A percentile compares a stretch with the other conserved stretches of the same genome.
These are phyloP conservation scores for Cercospora brassicicola DNA, from an alignment of 2,329 filamentous ascomycete species.

Conservation along the genomic window DNA sequence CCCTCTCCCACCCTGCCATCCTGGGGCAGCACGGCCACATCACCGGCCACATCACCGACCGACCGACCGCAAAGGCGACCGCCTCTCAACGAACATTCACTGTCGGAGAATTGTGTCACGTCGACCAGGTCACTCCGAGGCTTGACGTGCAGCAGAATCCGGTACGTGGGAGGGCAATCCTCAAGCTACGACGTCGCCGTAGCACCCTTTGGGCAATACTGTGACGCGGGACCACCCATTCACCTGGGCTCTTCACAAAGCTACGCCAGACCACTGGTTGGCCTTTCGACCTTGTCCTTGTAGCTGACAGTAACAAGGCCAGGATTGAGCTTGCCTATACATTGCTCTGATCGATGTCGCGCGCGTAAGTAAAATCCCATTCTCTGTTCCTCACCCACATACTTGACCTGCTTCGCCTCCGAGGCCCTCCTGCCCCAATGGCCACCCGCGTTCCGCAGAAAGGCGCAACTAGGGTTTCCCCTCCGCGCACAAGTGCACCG, in stretches of 20 bases:
- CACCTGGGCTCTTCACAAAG: conserved; percentile 18
- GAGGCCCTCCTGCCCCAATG: conserved; percentile 19
- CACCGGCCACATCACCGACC: background rate
- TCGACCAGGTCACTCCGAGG: conserved; percentile 3
- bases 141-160: conserved; percentile 14
- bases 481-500: conserved; percentile 19
- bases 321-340: conserved; percentile 25
- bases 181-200: conserved; percentile 16
- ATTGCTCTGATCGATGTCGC: conserved; percentile 28
- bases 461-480: conserved; percentile 21
- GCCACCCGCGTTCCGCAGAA: conserved; percentile 23
- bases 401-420: conserved; percentile 6
- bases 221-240: conserved; percentile 16
- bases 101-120: conserved; percentile 14
- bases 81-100: conserved; percentile 3
- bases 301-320: conserved; percentile 26
- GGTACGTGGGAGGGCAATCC: conserved; percentile 9
- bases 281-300: conserved; percentile 28
- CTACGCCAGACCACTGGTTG: conserved; percentile 10
- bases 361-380: conserved; percentile 24
- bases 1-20: background rate
- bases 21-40: conserved; percentile 1
- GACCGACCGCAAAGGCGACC: conserved; percentile 4
- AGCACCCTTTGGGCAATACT: conserved; percentile 18
- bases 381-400: background rate